These are phyloP conservation scores for Solanum dulcamara DNA, from an alignment of 257 asterid species.

Conservation along the genomic window DNA sequence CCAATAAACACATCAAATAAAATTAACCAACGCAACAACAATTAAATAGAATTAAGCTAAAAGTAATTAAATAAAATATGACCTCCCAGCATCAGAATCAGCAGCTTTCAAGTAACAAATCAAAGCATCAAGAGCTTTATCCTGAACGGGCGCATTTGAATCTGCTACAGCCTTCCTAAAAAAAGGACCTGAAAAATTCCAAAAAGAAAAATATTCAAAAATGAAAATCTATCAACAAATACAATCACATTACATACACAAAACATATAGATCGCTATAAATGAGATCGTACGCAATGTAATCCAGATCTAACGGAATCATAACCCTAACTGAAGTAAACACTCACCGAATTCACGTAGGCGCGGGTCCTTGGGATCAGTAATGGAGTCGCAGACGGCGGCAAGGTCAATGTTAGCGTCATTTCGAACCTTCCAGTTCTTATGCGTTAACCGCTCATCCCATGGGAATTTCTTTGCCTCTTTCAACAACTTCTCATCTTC, in stretches of 20 bases:
- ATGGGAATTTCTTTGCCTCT: constrained; percentile 96
- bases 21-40: neutral
- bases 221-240: constrained; percentile 20
- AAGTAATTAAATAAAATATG: neutral
- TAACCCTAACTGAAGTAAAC: constrained; percentile 6
- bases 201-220: constrained; percentile 7
- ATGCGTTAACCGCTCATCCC: constrained; percentile 96
- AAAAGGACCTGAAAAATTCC: constrained; percentile 45
- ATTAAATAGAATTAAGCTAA: neutral
- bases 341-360: constrained; percentile 86
- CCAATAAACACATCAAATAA: neutral
- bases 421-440: constrained; percentile 99
- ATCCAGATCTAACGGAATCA: constrained; percentile 39
- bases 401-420: constrained; percentile 92
- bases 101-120: constrained; percentile 87
- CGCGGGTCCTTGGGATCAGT: constrained; percentile 97
- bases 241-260: constrained; percentile 18
- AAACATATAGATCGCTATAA: constrained; percentile 17
- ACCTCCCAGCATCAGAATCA: constrained; percentile 96
- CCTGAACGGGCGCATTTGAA: constrained; percentile 97
- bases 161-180: constrained; percentile 81
- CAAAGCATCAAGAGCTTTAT: constrained; percentile 95
- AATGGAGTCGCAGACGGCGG: constrained; percentile 74
- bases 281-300: constrained; percentile 10
- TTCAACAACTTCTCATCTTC: constrained; percentile 99